Percentiles rank a stretch among this genome's conserved stretches.
Evolutionary conservation across 2,329 filamentous ascomycete genomes (phyloP).

Genomic region (Zelopaecilomyces penicillatus): DNA sequence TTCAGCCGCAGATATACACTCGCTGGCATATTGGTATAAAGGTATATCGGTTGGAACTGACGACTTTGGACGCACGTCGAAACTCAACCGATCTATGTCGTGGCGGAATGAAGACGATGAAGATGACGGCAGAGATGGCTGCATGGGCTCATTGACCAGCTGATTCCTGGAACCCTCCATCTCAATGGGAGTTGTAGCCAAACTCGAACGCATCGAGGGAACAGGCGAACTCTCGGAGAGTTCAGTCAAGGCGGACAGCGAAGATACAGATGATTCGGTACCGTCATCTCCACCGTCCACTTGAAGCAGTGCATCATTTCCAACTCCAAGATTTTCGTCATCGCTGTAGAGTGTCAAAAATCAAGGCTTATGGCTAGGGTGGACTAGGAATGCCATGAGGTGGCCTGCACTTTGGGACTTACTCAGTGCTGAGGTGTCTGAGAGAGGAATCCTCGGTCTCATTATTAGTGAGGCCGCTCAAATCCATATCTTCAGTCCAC

Average conservation of each 20-base stretch:
- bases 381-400: neutral
- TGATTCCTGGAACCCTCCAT: constrained; percentile 20
- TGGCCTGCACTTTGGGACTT: constrained; percentile 12
- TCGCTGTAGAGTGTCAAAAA: constrained; percentile 12
- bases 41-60: constrained; percentile 74
- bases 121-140: constrained; percentile 14
- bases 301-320: constrained; percentile 12
- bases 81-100: constrained; percentile 30
- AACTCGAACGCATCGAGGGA: constrained; percentile 49
- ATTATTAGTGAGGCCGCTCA: constrained; percentile 12
- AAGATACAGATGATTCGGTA: constrained; percentile 41
- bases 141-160: constrained; percentile 10
- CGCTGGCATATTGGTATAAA: constrained; percentile 72
- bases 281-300: constrained; percentile 11
- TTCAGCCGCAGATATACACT: constrained; percentile 84
- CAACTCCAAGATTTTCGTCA: constrained; percentile 13
- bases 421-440: constrained; percentile 17
- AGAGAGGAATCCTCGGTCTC: constrained; percentile 17
- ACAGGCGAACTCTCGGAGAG: constrained; percentile 47
- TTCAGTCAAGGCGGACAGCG: constrained; percentile 45
- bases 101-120: constrained; percentile 19
- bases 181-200: constrained; percentile 53
- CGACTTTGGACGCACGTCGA: constrained; percentile 63
- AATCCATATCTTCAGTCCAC: constrained; percentile 34
- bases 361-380: neutral